Evolutionary conservation across 2,329 filamentous ascomycete genomes (phyloP), one percentile per base, ranked within the genome.

Genomic region (Volutella citrinella): DNA sequence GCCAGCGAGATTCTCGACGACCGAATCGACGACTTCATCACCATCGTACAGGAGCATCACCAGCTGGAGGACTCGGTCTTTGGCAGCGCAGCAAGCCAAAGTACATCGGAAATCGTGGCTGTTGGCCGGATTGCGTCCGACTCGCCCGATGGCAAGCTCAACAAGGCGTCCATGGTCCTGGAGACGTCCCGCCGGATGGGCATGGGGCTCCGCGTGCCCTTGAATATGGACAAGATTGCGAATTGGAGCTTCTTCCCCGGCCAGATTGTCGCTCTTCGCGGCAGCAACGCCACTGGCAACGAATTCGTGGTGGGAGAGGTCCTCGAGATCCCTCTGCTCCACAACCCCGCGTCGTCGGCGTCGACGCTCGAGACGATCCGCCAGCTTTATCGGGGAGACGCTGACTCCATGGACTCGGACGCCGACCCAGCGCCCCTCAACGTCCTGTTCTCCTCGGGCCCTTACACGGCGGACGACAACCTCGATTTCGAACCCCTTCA

Each of bases 1-100:
- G 82, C 88, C 0, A 95, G 91, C 5, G 90, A 95, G 60, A 87
- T 95, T 27, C 74, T 97, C 7, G 93, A 98, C 63, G 91, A 97
- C 62, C 77, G 89, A 50, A 96, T 98, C 66, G 89, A 97, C 51
- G 88, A 90, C 43, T 95, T 96, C 53, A 74, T 80, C 39, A 66
- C 70, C n/a, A 61, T 89, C 3, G 72, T 95, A 6, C 81, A 87
- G 62, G 77, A 83, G 36, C 72, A 89, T 46, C 78, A 95, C 60
- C 70, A 76, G 11, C 69, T 95, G 6, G 86, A 93, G 13, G 83
- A 93, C 39, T 76, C 78, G 13, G 84, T 79, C 0, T 94, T 98
- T 59, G 90, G 90, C 29, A 95, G 87, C 57, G 88, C 93, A 10
- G 86, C 87, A 15, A 80, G 76, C 34, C 85, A 94, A 59, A 87